These are phyloP conservation scores for Claviceps capensis DNA, from an alignment of 2,329 filamentous ascomycete genomes.

Conservation along the genomic window DNA sequence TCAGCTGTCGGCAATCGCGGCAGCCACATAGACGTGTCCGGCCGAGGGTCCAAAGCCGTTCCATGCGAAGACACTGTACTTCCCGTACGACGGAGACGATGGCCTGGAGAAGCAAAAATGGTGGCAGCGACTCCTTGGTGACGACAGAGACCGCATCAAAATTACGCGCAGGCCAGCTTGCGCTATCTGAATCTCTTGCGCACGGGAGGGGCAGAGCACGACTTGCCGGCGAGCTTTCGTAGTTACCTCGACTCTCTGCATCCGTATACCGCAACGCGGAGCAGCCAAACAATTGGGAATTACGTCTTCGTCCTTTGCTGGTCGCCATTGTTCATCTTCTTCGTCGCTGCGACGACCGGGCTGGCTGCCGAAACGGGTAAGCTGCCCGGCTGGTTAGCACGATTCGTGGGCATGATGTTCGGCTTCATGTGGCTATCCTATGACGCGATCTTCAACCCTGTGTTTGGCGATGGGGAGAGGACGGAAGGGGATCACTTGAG, in stretches of 20 bases:
- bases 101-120: conserved; percentile 24
- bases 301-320: conserved; percentile 47
- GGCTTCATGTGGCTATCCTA: conserved; percentile 32
- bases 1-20: too few relatives aligned
- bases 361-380: conserved; percentile 53
- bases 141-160: conserved; percentile 45
- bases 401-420: conserved; percentile 37
- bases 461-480: conserved; percentile 81
- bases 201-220: conserved; percentile 65
- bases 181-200: conserved; percentile 74
- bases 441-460: conserved; percentile 32
- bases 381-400: conserved; percentile 53
- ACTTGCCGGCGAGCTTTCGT: conserved; percentile 67
- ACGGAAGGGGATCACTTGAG: conserved; percentile 21
- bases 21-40: conserved; percentile 36
- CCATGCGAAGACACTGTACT: conserved; percentile 70
- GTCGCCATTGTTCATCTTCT: conserved; percentile 38
- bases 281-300: conserved; percentile 52
- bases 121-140: conserved; percentile 32
- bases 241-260: conserved; percentile 55
- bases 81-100: conserved; percentile 21
- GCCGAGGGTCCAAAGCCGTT: conserved; percentile 49
- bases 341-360: conserved; percentile 30
- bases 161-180: conserved; percentile 68
- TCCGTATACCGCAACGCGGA: conserved; percentile 56